Percentiles rank a stretch among this genome's conserved stretches.
These are phyloP conservation scores for Syzygium jambos DNA, from an alignment of 345 rosid genomes.

Conservation along the genomic window DNA sequence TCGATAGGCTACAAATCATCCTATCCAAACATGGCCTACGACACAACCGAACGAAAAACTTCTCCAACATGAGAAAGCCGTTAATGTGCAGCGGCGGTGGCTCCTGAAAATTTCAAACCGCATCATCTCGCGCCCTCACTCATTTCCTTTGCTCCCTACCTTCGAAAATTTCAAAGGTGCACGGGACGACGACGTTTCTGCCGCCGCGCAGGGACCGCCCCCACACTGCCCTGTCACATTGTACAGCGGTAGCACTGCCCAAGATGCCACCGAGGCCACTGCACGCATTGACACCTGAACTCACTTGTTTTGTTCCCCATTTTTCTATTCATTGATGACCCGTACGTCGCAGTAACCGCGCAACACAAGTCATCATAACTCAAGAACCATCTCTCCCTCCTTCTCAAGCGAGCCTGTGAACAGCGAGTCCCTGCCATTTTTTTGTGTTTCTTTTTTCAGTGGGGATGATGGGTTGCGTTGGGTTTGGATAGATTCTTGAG, in stretches of 20 bases:
- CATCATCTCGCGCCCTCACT: neutral
- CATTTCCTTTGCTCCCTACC: no score
- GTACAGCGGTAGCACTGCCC: neutral
- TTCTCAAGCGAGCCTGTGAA: neutral
- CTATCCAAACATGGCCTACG: neutral
- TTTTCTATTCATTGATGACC: neutral
- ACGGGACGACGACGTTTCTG: neutral
- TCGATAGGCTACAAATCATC: neutral
- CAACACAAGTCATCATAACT: neutral
- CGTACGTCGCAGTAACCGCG: neutral
- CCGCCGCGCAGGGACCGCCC: neutral
- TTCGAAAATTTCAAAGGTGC: neutral
- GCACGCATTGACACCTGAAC: neutral
- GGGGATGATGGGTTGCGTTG: neutral
- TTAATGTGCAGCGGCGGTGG: neutral
- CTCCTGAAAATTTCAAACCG: neutral
- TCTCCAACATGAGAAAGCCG: neutral
- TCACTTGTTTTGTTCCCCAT: neutral
- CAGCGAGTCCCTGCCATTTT: neutral
- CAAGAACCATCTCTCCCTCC: neutral
- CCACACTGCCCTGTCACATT: neutral
- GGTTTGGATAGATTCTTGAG: constrained; percentile 4
- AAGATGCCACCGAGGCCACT: neutral
- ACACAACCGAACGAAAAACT: neutral
- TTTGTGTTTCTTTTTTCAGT: neutral